A percentile compares a stretch with the other conserved stretches of the same genome.
Evolutionary conservation across 2,329 filamentous ascomycete species (phyloP).

Genomic region (Ambrosiella beaveri): DNA sequence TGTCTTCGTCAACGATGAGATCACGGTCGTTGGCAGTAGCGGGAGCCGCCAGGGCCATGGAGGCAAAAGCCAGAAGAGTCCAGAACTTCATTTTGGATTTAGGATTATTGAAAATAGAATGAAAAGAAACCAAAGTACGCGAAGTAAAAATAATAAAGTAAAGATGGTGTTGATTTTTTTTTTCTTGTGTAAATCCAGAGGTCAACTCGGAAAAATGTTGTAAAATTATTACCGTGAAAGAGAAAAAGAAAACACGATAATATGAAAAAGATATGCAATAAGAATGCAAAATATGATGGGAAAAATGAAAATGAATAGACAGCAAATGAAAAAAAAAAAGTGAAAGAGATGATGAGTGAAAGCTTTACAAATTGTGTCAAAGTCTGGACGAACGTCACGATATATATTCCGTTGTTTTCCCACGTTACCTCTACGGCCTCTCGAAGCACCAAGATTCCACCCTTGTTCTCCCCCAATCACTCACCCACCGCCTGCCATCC

Average conservation of each 20-base stretch:
- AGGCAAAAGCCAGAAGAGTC: constrained; percentile 21
- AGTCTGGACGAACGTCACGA: neutral
- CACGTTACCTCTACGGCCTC: neutral
- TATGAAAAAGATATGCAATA: neutral
- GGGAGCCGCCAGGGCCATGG: constrained; percentile 18
- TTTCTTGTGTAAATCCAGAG: neutral
- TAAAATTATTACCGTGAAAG: neutral
- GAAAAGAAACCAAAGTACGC: neutral
- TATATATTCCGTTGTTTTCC: neutral
- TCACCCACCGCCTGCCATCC: neutral
- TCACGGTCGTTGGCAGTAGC: constrained; percentile 28
- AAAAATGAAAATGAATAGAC: neutral
- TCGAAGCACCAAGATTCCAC: neutral
- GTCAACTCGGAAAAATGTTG: neutral
- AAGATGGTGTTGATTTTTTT: neutral
- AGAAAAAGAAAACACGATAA: neutral
- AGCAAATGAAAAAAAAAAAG: neutral
- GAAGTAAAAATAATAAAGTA: neutral
- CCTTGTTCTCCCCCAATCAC: too few relatives aligned
- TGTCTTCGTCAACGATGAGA: constrained; percentile 22
- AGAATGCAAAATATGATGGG: neutral
- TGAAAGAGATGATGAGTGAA: neutral
- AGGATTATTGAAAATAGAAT: neutral
- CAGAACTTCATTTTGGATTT: constrained; percentile 17
- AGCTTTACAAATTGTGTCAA: neutral